Evolutionary conservation across 352 stramenopile species (phyloP).

Genomic region (Thalassiosira ordinaria): DNA sequence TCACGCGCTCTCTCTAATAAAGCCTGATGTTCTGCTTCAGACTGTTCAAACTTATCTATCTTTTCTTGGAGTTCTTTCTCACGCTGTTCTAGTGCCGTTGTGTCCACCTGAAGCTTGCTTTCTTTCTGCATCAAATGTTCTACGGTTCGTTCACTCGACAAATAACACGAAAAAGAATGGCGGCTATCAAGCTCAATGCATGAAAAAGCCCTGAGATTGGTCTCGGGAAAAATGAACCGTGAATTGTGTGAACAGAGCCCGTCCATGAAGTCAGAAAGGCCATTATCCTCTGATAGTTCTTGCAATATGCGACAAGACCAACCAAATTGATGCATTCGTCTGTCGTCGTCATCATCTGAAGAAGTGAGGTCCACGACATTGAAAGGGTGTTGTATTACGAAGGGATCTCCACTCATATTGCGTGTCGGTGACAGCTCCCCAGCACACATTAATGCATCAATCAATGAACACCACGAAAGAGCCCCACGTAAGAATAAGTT

Average conservation of each 20-base stretch:
- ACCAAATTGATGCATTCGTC: slow-evolving; percentile 36
- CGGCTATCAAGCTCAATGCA: slow-evolving; percentile 4
- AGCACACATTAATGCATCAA: slow-evolving; percentile 50
- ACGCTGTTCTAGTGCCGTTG: slow-evolving; percentile 23
- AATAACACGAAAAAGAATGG: slow-evolving; percentile 40
- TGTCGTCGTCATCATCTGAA: slow-evolving; percentile 31
- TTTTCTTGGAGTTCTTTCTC: slow-evolving; percentile 26
- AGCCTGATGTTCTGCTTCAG: slow-evolving; percentile 22
- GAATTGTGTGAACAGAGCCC: slow-evolving; percentile 31
- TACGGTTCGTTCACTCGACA: slow-evolving; percentile 21
- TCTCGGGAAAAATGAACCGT: slow-evolving; percentile 33
- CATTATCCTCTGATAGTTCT: slow-evolving; percentile 26
- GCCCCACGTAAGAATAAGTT: slow-evolving; percentile 58
- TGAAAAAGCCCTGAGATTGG: slow-evolving; percentile 14
- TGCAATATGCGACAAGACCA: slow-evolving; percentile 51
- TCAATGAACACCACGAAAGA: slow-evolving; percentile 56
- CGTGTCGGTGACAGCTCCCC: slow-evolving; percentile 7
- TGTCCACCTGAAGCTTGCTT: slow-evolving; percentile 41
- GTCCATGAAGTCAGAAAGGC: slow-evolving; percentile 36
- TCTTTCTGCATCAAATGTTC: slow-evolving; percentile 42
- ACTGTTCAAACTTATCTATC: slow-evolving; percentile 29
- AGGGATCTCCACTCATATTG: slow-evolving; percentile 8
- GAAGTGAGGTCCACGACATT: slow-evolving; percentile 28
- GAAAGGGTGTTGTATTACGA: slow-evolving; percentile 36
- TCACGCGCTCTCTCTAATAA: slow-evolving; percentile 35